phyloP scores from a whole-genome alignment of 345 rosid genomes.

The Pugionium cornutum region DNA sequence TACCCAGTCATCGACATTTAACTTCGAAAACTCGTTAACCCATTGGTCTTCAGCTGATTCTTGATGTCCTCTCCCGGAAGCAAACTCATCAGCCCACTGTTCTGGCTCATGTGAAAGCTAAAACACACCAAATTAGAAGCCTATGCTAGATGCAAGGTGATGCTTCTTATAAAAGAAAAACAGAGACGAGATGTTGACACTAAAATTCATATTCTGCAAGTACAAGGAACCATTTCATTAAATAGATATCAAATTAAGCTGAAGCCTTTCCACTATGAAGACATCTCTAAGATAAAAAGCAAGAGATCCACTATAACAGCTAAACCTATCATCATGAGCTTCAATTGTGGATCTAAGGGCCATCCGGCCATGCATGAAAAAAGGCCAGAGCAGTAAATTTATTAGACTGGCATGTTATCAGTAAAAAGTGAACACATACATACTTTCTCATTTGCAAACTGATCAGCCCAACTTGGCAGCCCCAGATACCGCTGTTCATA shows the following conservation, averaged over 20 bases:
- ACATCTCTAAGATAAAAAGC: constrained; percentile 1
- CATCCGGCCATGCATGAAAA: not conserved
- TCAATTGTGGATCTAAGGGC: too few species aligned
- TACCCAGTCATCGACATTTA: constrained; percentile 85
- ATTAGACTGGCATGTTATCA: constrained; percentile 15
- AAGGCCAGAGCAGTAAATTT: not conserved
- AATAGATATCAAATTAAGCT: not conserved
- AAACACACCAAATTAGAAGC: constrained; percentile 34
- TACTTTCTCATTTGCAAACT: constrained; percentile 61
- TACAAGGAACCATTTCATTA: not conserved
- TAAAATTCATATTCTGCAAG: constrained; percentile 22
- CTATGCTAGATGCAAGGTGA: constrained; percentile 23
- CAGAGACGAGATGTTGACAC: constrained; percentile 6
- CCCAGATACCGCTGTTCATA: constrained; percentile 73
- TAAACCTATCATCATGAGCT: constrained; percentile 10
- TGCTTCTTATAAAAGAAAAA: constrained; percentile 11
- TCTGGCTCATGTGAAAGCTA: constrained; percentile 62
- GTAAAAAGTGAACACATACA: constrained; percentile 27
- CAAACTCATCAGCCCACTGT: constrained; percentile 86
- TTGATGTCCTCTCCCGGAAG: constrained; percentile 57
- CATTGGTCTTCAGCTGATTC: constrained; percentile 73
- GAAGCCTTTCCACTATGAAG: not conserved
- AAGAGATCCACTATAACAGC: not conserved
- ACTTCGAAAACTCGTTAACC: constrained; percentile 96
- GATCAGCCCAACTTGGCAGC: constrained; percentile 89